A percentile compares a stretch with the other conserved stretches of the same genome.
Evolutionary conservation across 495 filamentous ascomycete species (phyloP).

Genomic region (Talaromyces wortmannii): DNA sequence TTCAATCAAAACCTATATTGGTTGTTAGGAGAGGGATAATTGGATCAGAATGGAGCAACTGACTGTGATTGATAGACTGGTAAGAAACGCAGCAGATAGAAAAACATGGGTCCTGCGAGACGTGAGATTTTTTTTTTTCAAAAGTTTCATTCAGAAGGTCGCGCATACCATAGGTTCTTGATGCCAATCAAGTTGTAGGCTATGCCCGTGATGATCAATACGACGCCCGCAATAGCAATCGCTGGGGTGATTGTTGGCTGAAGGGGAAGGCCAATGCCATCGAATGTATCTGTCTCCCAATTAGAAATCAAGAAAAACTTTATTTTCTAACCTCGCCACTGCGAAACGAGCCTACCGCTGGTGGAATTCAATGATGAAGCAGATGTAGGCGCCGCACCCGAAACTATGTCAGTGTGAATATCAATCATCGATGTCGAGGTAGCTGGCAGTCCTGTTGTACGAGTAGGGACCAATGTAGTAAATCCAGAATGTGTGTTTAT

Average conservation of each 20-base stretch:
- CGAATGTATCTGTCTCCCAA: not conserved
- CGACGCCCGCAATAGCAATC: slow-evolving; percentile 67
- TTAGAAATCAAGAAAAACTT: not conserved
- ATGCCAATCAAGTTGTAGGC: slow-evolving; percentile 74
- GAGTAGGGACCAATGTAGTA: not conserved
- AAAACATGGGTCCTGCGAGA: slow-evolving; percentile 62
- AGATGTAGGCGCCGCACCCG: not conserved
- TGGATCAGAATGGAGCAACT: slow-evolving; percentile 9
- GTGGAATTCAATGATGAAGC: not conserved
- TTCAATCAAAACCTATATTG: slow-evolving; percentile 61
- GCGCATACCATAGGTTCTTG: slow-evolving; percentile 61
- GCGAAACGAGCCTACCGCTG: not conserved
- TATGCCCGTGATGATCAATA: slow-evolving; percentile 64
- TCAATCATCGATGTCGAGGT: slow-evolving; percentile 3
- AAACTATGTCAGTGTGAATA: slow-evolving; percentile 1
- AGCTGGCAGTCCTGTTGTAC: not conserved
- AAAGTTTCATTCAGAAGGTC: not conserved
- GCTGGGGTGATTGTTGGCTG: slow-evolving; percentile 71
- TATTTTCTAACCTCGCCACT: not conserved
- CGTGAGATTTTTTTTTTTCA: no score
- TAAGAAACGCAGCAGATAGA: slow-evolving; percentile 68
- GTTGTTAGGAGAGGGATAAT: not conserved
- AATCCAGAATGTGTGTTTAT: not conserved
- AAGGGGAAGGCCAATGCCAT: slow-evolving; percentile 51
- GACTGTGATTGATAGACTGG: slow-evolving; percentile 65